Evolutionary conservation across 495 filamentous ascomycete genomes (phyloP), one percentile per base, ranked within the genome.

Genomic region (Echria macrotheca): DNA sequence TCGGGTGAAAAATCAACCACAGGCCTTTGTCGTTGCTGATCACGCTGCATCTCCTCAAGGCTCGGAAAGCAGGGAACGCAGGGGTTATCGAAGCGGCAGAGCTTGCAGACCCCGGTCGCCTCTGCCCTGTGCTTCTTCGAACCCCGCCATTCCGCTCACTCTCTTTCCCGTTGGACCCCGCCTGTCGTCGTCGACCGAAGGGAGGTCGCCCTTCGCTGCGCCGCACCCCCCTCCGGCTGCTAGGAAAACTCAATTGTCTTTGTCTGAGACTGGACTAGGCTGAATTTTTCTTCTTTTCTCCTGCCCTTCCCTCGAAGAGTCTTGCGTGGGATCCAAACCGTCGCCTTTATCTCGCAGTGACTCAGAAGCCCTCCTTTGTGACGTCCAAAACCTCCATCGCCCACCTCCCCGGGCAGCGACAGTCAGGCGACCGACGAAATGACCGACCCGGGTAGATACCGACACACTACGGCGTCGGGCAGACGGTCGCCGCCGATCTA

Each of bases 401-500:
- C n/a, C n/a, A n/a, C n/a, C n/a, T n/a, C 2, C 33, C 17, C 11
- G 47, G 14, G 14, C 33, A 19, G 38, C 26, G 29, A 35, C 12
- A 5, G 23, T 28, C 41, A 22, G 33, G 36, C 60, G 53, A 37
- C 46, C n/a, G n/a, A n/a, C n/a, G n/a, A n/a, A 28, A 74, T 74
- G 71, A 47, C 66, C 58, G 72, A 75, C 53, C 69, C 63, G 32
- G 50, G 50, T 52, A 56, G 61, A 50, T 67, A 67, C 53, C 44
- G 59, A 40, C 63, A 63, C 17, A 17, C 12, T 48, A 31, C 50
- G 35, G 57, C 60, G 50, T 49, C 67, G 15, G 22, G 61, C 50
- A 58, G 73, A 44, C 66, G 67, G 26, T 74, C 73, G 33, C 69
- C 71, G 21, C 57, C 62, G 14, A 53, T 68, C 23, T 62, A 70